Base-by-base conservation (phyloP, 164 flowering plant genomes). In the Vitis riparia region DNA sequence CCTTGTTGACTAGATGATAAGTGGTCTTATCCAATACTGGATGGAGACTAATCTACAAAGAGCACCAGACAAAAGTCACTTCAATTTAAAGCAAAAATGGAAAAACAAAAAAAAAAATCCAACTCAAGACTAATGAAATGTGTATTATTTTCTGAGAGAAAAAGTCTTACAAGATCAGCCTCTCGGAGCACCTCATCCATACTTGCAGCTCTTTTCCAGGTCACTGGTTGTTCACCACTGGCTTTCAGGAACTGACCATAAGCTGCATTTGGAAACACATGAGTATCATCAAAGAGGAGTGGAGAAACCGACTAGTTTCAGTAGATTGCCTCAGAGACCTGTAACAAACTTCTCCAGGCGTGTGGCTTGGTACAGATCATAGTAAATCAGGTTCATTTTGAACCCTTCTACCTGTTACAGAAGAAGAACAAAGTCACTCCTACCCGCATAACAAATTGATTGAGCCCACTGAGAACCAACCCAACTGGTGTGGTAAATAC, bases 321-420 rank as follows among this genome's bases (percentile, higher is more conserved):
- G 44, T 0, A 55, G 12, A 72, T 57, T 19, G 32, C 14, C 11
- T 29, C 27, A 16, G 11, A 55, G 77, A 69, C 99, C 99, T 79
- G 99, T 93, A 48, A 95, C 98, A 80, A 95, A 95, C 79, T 95
- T 95, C 69, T 95, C 99, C n/a, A 95, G 85, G 52, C 96, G 87
- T 44, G 97, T 93, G 15, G 99, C 69, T 79, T 93, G 99, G 79
- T 92, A 92, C 53, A 93, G 87, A 75, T 95, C 99, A 76, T 79
- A 95, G 86, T 95, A 95, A 52, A 95, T 93, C 51, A 95, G 84
- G 82, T 95, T 95, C 98, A 95, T 95, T 76, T 95, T 95, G 88
- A 92, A 95, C 56, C 99, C 98, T 84, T 95, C 99, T 75, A 95
- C 80, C 98, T 95, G 85, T 55, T 14, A 63, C 50, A 65, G 11